A percentile compares a stretch with the other conserved stretches of the same genome.
These are phyloP conservation scores for Phytophthora lateralis DNA, from an alignment of 352 stramenopile species.

Conservation along the genomic window DNA sequence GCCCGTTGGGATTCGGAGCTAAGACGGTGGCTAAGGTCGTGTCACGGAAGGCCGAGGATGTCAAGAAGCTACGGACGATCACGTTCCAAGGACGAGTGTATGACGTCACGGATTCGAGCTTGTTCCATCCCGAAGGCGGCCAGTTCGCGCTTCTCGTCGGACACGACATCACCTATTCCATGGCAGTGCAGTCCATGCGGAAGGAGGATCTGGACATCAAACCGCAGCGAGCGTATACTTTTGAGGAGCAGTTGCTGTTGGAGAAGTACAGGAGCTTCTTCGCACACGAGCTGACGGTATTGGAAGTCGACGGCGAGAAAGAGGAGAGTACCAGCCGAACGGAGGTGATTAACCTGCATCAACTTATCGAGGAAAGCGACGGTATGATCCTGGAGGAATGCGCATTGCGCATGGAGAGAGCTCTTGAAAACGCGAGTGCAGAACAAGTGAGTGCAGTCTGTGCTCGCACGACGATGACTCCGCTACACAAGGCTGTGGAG, in stretches of 20 bases:
- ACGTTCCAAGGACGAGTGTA: slow-evolving; percentile 59
- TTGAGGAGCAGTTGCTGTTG: slow-evolving; percentile 61
- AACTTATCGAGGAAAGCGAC: slow-evolving; percentile 48
- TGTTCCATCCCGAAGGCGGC: slow-evolving; percentile 48
- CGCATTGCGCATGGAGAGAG: slow-evolving; percentile 16
- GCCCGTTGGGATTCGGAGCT: slow-evolving; percentile 62
- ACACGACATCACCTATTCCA: slow-evolving; percentile 61
- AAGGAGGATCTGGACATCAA: slow-evolving; percentile 45
- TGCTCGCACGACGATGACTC: slow-evolving; percentile 61
- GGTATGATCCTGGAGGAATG: slow-evolving; percentile 9
- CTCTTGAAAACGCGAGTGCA: slow-evolving; percentile 18
- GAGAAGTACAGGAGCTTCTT: slow-evolving; percentile 62
- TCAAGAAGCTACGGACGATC: slow-evolving; percentile 42
- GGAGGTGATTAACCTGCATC: slow-evolving; percentile 42
- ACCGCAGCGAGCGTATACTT: slow-evolving; percentile 47
- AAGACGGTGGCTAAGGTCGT: slow-evolving; percentile 35
- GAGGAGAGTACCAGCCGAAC: slow-evolving; percentile 3
- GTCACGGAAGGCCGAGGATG: slow-evolving; percentile 22
- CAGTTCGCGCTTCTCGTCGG: slow-evolving; percentile 61
- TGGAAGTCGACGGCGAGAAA: slow-evolving; percentile 28
- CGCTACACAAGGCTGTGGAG: slow-evolving; percentile 72
- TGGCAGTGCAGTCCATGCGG: slow-evolving; percentile 52
- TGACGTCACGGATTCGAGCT: slow-evolving; percentile 54
- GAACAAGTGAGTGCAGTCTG: slow-evolving; percentile 49
- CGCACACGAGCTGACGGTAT: slow-evolving; percentile 37